Percentiles rank a stretch among this genome's conserved stretches.
Evolutionary conservation across 2,329 filamentous ascomycete genomes (phyloP).

Genomic region (Elsinoe batatas): DNA sequence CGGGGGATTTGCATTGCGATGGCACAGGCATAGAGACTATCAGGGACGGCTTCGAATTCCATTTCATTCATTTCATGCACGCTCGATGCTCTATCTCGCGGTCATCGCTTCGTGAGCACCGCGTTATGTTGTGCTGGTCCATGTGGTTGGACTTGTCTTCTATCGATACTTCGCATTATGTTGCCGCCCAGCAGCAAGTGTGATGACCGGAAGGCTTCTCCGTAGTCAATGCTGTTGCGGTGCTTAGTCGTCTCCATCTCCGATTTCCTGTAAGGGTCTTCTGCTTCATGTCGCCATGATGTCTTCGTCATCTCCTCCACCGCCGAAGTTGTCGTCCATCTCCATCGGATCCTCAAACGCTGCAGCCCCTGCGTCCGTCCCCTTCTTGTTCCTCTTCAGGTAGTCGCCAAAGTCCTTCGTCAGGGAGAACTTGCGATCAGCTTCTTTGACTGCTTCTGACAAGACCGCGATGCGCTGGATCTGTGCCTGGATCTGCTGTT

Average conservation of each 20-base stretch:
- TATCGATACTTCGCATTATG: too few species aligned
- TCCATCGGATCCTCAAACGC: slow-evolving; percentile 30
- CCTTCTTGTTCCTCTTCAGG: slow-evolving; percentile 38
- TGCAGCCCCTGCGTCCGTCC: slow-evolving; percentile 21
- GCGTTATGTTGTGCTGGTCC: background rate
- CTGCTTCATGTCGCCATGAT: slow-evolving; percentile 22
- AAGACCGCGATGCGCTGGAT: slow-evolving; percentile 42
- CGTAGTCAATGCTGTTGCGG: too few species aligned
- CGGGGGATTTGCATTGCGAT: background rate
- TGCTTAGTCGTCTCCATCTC: background rate
- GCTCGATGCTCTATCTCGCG: background rate
- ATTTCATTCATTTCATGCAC: slow-evolving; percentile 9
- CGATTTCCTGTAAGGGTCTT: too few species aligned
- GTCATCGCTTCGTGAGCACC: background rate
- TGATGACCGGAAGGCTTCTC: background rate
- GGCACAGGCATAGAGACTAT: background rate
- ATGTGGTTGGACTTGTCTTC: background rate
- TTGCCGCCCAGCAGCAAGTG: too few species aligned
- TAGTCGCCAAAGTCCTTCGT: slow-evolving; percentile 50
- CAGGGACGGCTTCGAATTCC: background rate
- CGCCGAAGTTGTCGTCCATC: slow-evolving; percentile 26
- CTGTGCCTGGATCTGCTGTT: slow-evolving; percentile 35
- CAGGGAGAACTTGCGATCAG: slow-evolving; percentile 46
- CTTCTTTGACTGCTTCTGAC: slow-evolving; percentile 42
- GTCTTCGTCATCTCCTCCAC: slow-evolving; percentile 19